Evolutionary conservation across 805 yeast genomes (phyloP), one percentile per base, ranked within the genome.

Genomic region (Metschnikowia kunwiensis): DNA sequence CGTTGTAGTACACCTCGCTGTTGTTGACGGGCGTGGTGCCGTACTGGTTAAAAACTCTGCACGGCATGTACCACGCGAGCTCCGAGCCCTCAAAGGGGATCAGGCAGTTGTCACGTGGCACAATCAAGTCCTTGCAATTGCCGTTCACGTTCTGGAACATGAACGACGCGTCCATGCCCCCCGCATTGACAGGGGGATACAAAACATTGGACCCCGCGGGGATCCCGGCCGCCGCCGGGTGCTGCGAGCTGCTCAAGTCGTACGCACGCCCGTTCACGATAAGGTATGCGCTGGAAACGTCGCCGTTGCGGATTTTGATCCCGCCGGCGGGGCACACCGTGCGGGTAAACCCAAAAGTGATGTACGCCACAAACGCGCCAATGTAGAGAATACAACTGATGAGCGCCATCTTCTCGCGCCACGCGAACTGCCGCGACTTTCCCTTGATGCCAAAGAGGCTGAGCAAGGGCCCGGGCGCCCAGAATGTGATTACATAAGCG

Each of bases 11-110:
- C 14, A 70, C 72, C 19, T 64, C 58, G 1, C 88, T 75, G 44
- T 72, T 72, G 56, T 85, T 84, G 25, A 86, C 84, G 19, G 61
- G 38, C 2, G 84, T 60, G 1, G 93, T 72, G 4, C 95, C 95
- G 56, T 86, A 86, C 49, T 77, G 82, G 27, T 66, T 61, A 35
- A 76, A 66, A 21, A 84, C 43, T 49, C 81, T 79, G 68, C 98
- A 93, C 3, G 98, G 97, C 82, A 89, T 87, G 63, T 93, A 93
- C 96, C 96, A 89, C 12, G 95, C 97, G 49, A 91, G 58, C 16
- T 75, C 80, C 21, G 75, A 74, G 26, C 64, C 70, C 38, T 75
- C 69, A 32, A 45, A 48, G 1, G 97, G 97, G 40, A 89, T 89
- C 0, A 82, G 51, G 49, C 85, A 75, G 53, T 80, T 74, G 3